Conservation (phyloP, 768 basidiomycete genomes). For the Kwoniella mangroviensis region DNA sequence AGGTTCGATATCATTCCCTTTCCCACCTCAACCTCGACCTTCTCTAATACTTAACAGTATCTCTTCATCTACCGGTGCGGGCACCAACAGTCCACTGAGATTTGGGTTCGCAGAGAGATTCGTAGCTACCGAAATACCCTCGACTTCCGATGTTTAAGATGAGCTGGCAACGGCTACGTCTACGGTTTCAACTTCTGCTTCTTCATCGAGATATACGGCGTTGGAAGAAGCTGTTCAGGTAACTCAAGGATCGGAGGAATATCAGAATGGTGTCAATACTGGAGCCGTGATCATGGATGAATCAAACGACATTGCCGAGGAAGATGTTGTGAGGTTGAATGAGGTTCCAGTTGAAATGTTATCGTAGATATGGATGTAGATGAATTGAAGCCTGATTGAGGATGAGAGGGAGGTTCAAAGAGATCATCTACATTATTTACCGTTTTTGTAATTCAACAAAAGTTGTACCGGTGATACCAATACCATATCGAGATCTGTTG, state of each 20-base stretch:
- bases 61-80: not conserved
- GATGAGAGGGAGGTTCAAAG: not conserved
- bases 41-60: not conserved
- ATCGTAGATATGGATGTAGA: not conserved
- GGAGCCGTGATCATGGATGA: not conserved
- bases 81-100: constrained; percentile 3
- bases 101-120: constrained; percentile 8
- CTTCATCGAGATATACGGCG: not conserved
- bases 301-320: too few species aligned
- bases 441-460: not conserved
- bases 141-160: not conserved
- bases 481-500: not conserved
- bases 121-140: not conserved
- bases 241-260: not conserved
- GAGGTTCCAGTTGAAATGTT: constrained; percentile 2
- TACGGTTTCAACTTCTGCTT: not conserved
- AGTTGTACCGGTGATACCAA: not conserved
- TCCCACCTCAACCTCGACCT: not conserved
- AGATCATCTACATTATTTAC: not conserved
- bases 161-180: not conserved
- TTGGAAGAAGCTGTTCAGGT: not conserved
- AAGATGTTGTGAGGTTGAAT: not conserved
- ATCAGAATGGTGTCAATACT: not conserved
- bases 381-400: not conserved
- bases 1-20: constrained; percentile 3